A percentile compares a stretch with the other conserved stretches of the same genome.
Evolutionary conservation across 495 filamentous ascomycete species (phyloP).

Genomic region (Rusavskia elegans): DNA sequence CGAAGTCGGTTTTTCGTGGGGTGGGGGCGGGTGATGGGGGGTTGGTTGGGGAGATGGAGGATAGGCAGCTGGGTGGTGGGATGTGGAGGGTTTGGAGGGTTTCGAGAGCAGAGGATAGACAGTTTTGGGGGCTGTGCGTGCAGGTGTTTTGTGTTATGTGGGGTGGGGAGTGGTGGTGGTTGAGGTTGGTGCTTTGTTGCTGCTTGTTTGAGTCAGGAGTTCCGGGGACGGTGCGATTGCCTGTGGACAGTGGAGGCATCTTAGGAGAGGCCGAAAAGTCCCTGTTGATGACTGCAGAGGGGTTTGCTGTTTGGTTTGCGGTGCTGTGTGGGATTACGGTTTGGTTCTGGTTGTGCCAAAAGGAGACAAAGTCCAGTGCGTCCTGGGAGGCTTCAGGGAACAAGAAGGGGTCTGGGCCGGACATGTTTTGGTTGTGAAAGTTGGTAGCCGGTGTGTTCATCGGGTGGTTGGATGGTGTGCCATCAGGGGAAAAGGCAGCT

Average conservation of each 20-base stretch:
- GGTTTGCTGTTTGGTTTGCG: too few species aligned
- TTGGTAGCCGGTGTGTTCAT: background rate
- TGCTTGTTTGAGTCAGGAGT: background rate
- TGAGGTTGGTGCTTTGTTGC: background rate
- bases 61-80: constrained; percentile 1
- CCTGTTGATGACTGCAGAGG: too few species aligned
- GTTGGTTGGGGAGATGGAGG: background rate
- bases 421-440: too few species aligned
- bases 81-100: constrained; percentile 2
- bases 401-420: too few species aligned
- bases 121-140: background rate
- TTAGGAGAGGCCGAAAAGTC: too few species aligned
- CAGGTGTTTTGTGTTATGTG: background rate
- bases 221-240: background rate
- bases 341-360: too few species aligned
- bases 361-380: too few species aligned
- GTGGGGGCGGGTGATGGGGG: background rate
- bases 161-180: background rate
- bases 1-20: constrained; percentile 4
- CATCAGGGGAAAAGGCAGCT: background rate
- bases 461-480: background rate
- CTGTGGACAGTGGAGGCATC: too few species aligned
- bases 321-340: too few species aligned
- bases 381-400: too few species aligned
- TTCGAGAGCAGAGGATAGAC: constrained; percentile 2